phyloP scores from a whole-genome alignment of 208 protist genomes.

The Trypanosoma scelopori region DNA sequence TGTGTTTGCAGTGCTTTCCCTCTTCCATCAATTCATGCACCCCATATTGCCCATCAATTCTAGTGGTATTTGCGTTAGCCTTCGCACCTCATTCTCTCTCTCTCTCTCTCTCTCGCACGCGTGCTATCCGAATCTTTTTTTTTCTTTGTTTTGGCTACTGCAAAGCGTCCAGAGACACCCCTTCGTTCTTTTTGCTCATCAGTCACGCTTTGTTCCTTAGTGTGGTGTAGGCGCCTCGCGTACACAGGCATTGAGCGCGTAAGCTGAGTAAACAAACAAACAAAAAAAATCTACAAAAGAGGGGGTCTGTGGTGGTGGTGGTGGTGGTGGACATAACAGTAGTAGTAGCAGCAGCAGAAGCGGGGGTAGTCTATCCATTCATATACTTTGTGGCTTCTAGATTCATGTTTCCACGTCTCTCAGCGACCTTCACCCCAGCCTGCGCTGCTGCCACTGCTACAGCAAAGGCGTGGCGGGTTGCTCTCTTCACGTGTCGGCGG shows the following conservation, averaged over 20 bases:
- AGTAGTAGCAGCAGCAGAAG: background rate
- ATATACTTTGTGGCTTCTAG: too few species aligned
- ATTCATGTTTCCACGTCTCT: slow-evolving; percentile 9
- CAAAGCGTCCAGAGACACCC: too few species aligned
- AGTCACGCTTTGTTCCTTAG: background rate
- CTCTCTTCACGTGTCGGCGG: slow-evolving; percentile 9
- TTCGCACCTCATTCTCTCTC: slow-evolving; percentile 12
- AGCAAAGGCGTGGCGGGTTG: background rate
- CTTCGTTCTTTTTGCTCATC: background rate
- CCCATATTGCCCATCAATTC: too few species aligned
- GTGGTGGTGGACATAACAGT: too few species aligned
- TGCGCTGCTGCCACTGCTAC: background rate
- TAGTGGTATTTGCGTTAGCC: background rate
- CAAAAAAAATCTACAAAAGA: too few species aligned
- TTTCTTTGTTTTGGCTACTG: slow-evolving; percentile 10
- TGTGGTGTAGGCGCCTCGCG: background rate
- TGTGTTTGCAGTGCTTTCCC: too few species aligned
- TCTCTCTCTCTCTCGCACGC: background rate
- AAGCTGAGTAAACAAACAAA: too few species aligned
- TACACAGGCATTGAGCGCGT: too few species aligned
- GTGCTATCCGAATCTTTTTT: background rate
- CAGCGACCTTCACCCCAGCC: background rate
- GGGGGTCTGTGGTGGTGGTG: too few species aligned
- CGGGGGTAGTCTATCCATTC: too few species aligned
- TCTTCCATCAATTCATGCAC: too few species aligned